Conservation (phyloP, 2,329 filamentous ascomycete genomes). For the Hansfordia pulvinata region DNA sequence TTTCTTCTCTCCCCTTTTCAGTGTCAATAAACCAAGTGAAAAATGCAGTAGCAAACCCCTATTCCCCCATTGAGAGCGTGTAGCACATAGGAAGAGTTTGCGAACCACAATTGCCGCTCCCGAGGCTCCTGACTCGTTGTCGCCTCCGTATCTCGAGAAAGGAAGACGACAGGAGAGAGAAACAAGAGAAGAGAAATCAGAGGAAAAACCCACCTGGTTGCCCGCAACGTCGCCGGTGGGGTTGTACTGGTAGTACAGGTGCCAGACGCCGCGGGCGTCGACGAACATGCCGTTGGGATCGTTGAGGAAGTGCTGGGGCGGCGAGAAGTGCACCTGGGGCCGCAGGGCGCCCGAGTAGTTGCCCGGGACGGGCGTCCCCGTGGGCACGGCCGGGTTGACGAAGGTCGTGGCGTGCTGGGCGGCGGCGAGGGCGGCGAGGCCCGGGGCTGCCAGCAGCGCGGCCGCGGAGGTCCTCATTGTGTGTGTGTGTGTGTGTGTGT, state of each 20-base stretch:
- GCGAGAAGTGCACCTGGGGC: slow-evolving; percentile 42
- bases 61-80: too few relatives aligned
- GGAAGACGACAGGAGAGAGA: background rate
- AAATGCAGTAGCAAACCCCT: too few relatives aligned
- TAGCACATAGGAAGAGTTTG: too few relatives aligned
- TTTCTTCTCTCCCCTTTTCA: too few relatives aligned
- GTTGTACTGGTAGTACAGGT: slow-evolving; percentile 48
- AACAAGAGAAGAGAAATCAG: background rate
- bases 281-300: slow-evolving; percentile 53
- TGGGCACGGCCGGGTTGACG: slow-evolving; percentile 15
- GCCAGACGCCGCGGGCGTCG: slow-evolving; percentile 42
- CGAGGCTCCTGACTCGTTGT: too few relatives aligned
- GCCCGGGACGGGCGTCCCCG: slow-evolving; percentile 10
- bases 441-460: too few relatives aligned
- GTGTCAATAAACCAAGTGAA: too few relatives aligned
- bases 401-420: slow-evolving; percentile 8
- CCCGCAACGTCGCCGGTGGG: slow-evolving; percentile 11
- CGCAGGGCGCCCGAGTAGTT: slow-evolving; percentile 19
- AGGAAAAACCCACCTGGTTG: slow-evolving; percentile 5
- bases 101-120: too few relatives aligned
- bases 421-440: background rate
- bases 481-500: too few relatives aligned
- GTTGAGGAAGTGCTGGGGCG: slow-evolving; percentile 40
- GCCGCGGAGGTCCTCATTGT: too few relatives aligned
- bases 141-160: too few relatives aligned